Evolutionary conservation across 495 filamentous ascomycete species (phyloP), one percentile per base, ranked within the genome.

Genomic region (Trichoderma gamsii): DNA sequence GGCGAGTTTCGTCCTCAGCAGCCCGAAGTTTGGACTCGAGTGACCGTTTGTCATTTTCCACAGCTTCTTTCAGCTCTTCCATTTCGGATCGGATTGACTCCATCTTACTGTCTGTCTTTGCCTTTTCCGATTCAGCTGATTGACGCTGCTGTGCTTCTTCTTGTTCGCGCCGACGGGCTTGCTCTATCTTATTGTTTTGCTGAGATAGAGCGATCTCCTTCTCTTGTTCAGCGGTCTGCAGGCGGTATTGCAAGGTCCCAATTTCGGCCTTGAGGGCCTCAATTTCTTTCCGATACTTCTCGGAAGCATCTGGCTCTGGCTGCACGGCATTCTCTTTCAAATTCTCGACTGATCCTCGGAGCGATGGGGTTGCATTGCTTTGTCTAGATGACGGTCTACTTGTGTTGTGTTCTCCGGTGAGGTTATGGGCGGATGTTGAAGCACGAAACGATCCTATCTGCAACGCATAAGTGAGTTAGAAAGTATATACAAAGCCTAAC

Each of bases 111-210:
- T 80, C 82, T 0, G 89, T 84, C 61, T 87, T 87, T 44, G 86
- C 81, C 69, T 85, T 88, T n/a, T 90, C 85, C 1, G 84, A 83
- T 74, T 97, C 85, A 67, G 85, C 83, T 21, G 87, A 88, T 77
- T 96, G 92, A 44, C 90, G 90, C 71, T 88, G 89, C 69, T 89
- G 84, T 75, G 92, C 95, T 70, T 97, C 92, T 9, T 91, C 88
- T 71, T 97, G 93, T 16, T 88, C 87, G 70, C 88, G 90, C 35
- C 85, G 78, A 72, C 90, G 88, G 4, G 87, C 79, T 25, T 93
- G 90, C 56, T 92, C 84, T 25, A 96, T 75, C 71, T 97, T 93
- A 71, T 92, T 90, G 67, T 96, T 91, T 72, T 92, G 88, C 66
- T 89, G 86, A 13, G 97, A 78, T 3, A 82, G 83, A 65, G 87